Evolutionary conservation across 2,329 filamentous ascomycete genomes (phyloP), one percentile per base, ranked within the genome.

Genomic region (Claviceps sp.): DNA sequence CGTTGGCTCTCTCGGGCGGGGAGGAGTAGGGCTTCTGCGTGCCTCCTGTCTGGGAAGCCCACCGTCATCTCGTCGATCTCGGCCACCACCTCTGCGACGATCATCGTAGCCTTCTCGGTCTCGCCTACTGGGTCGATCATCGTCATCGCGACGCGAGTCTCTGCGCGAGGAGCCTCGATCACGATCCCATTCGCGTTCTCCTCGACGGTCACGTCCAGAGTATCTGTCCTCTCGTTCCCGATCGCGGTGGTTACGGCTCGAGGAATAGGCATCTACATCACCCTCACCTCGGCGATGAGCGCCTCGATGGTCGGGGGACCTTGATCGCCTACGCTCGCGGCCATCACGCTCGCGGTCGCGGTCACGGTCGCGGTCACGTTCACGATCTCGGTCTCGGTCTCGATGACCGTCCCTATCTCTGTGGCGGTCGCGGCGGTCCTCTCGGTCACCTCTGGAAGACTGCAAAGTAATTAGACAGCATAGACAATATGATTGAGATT

Each of bases 221-320:
- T 96, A 96, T 64, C 90, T 80, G 60, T 96, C 91, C 69, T 97
- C 91, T 55, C 91, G 86, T 71, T 97, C 91, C 56, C 91, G 78
- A 66, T 95, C 91, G 65, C 91, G 82, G 67, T 95, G 94, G 71
- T 85, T 90, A 59, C 91, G 85, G 69, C 89, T 95, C 5, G 87
- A 89, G 20, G 90, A 95, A 71, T 97, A 97, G 52, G 86, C 83
- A 68, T 96, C 89, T 67, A 91, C 87, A 53, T 80, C 78, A 66
- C 78, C 53, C n/a, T 93, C 85, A 59, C 85, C 85, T 60, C 87
- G 82, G 53, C 83, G 78, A 58, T 80, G 74, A 62, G 79, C 62
- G 54, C 70, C 50, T 20, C 53, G 77, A 63, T 87, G 82, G 61
- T 86, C 83, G 53, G 90, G 90, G 17, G 91, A 97, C 64, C 91